Conservation (phyloP, 2,329 filamentous ascomycete species). For the Botrytis aclada region DNA sequence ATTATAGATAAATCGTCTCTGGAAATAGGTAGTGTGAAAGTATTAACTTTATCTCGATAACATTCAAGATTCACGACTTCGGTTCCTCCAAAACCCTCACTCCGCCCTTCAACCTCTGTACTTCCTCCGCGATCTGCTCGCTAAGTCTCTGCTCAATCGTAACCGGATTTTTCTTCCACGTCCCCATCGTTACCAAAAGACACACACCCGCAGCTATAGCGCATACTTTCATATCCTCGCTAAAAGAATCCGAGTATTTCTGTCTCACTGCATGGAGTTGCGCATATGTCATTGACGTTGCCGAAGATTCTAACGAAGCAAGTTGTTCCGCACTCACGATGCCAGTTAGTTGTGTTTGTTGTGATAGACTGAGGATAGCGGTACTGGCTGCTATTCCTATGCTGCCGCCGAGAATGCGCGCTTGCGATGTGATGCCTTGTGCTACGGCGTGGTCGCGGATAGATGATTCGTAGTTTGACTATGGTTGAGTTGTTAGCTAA, state of each 20-base stretch:
- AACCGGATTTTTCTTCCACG: neutral
- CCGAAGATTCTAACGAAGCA: neutral
- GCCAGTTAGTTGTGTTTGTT: neutral
- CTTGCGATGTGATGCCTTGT: neutral
- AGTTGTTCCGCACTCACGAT: neutral
- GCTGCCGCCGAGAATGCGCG: neutral
- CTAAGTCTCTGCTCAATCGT: neutral
- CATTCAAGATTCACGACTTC: neutral
- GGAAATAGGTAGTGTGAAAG: neutral
- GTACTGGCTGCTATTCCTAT: neutral
- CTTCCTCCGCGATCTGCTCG: neutral
- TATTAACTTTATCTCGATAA: neutral
- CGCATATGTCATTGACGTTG: neutral
- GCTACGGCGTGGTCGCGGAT: neutral
- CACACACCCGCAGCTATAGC: neutral
- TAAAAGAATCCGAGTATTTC: conserved; percentile 40
- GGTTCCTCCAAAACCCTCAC: neutral
- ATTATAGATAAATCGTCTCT: neutral
- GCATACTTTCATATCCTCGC: conserved; percentile 39
- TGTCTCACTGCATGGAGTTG: neutral
- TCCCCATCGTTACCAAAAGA: neutral
- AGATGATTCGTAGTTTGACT: neutral
- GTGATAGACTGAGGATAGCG: neutral
- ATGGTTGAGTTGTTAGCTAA: fast-evolving
- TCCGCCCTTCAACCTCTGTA: neutral